Conservation (phyloP, 1,139 yeast species). For the Martiniozyma asiatica region DNA sequence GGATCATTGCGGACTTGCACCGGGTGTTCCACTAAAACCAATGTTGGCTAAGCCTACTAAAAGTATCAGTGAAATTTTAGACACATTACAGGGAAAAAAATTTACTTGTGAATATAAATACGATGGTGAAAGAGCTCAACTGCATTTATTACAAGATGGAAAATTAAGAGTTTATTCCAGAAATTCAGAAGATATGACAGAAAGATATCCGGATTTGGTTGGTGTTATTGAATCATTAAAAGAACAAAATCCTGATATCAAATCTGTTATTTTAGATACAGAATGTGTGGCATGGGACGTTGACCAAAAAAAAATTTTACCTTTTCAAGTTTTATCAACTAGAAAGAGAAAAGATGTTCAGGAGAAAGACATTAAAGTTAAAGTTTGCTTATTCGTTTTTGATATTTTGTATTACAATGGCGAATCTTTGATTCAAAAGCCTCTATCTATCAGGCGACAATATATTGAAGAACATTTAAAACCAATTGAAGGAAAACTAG, state of each 20-base stretch:
- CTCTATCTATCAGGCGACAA: constrained; percentile 60
- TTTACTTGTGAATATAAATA: constrained; percentile 95
- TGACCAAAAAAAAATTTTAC: constrained; percentile 60
- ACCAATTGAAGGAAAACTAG: constrained; percentile 65
- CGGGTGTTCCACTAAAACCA: constrained; percentile 93
- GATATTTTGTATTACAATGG: constrained; percentile 71
- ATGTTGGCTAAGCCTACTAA: constrained; percentile 98
- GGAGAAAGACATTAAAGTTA: constrained; percentile 75
- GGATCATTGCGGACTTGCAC: constrained; percentile 63
- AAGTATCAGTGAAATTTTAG: constrained; percentile 78
- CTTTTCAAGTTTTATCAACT: constrained; percentile 86
- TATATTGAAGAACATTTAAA: constrained; percentile 44
- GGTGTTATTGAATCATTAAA: constrained; percentile 55
- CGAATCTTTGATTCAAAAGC: constrained; percentile 52
- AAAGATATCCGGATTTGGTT: constrained; percentile 83
- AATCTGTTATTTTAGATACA: constrained; percentile 72
- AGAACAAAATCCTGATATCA: constrained; percentile 25
- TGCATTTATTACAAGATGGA: constrained; percentile 64
- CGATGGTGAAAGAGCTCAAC: constrained; percentile 97
- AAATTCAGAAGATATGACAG: constrained; percentile 95
- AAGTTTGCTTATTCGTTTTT: constrained; percentile 86
- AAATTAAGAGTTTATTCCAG: constrained; percentile 72
- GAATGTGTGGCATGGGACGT: constrained; percentile 99
- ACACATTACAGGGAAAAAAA: constrained; percentile 70
- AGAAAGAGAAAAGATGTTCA: constrained; percentile 90